These are phyloP conservation scores for Umbelopsis sp. DNA, from an alignment of 192 early-diverging fungal species.

Conservation along the genomic window DNA sequence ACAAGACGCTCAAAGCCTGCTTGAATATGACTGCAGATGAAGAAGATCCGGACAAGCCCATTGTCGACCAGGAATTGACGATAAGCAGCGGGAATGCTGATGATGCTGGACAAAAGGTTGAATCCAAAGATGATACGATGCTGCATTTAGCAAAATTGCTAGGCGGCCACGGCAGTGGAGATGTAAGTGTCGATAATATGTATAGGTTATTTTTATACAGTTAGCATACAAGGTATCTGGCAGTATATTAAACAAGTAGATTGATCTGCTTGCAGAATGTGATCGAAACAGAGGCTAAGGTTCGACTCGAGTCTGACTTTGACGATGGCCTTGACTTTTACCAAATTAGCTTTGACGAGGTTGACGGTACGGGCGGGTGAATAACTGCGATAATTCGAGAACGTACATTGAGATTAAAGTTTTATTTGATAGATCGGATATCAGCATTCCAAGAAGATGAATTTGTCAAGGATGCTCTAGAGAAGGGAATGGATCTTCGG, in stretches of 20 bases:
- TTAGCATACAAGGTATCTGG: too few species aligned
- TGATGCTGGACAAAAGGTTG: neutral
- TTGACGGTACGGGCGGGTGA: constrained; percentile 45
- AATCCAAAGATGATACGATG: neutral
- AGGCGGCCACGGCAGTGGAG: neutral
- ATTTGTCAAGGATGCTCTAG: constrained; percentile 78
- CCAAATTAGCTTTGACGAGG: constrained; percentile 58
- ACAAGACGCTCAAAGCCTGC: neutral
- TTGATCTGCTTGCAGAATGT: neutral
- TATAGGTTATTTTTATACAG: too few species aligned
- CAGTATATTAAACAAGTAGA: neutral
- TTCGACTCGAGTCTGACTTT: constrained; percentile 3
- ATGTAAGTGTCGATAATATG: neutral
- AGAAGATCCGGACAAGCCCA: neutral
- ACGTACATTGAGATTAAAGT: neutral
- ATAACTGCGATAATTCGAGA: neutral
- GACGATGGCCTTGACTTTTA: constrained; percentile 38
- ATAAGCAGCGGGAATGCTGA: neutral
- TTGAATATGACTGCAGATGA: constrained; percentile 1
- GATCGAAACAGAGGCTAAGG: neutral
- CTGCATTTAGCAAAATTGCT: neutral
- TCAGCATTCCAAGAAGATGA: constrained; percentile 83
- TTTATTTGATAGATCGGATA: constrained; percentile 52
- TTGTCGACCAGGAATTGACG: neutral
- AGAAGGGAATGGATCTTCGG: constrained; percentile 84